Conservation (phyloP, 108 stramenopile species). For the Cyclotella baltica region DNA sequence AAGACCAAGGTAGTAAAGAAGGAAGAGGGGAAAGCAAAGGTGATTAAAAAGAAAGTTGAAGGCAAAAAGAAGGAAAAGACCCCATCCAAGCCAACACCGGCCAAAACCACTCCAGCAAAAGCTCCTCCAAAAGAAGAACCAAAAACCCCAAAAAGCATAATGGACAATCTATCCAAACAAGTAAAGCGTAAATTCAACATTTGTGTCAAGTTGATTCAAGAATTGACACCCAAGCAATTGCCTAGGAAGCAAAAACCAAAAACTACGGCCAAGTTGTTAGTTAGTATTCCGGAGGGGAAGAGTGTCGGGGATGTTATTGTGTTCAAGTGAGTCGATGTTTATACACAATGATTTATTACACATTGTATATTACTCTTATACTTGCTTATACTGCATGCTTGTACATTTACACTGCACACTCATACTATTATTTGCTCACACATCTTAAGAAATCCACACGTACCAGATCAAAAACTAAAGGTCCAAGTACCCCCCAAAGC, state of each 20-base stretch:
- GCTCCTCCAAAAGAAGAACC: conserved; percentile 33
- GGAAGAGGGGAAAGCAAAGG: not conserved
- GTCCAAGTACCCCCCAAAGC: conserved; percentile 82
- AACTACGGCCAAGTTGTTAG: conserved; percentile 57
- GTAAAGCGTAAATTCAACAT: conserved; percentile 44
- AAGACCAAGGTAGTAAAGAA: conserved; percentile 14
- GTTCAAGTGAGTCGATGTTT: conserved; percentile 61
- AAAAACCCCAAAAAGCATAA: conserved; percentile 36
- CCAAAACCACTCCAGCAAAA: conserved; percentile 15
- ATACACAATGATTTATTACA: not conserved
- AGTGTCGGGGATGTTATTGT: conserved; percentile 73
- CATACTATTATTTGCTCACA: no score
- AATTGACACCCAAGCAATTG: conserved; percentile 67
- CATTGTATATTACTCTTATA: not conserved
- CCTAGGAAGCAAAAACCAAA: conserved; percentile 62
- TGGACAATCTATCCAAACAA: conserved; percentile 20
- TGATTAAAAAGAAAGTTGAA: conserved; percentile 16
- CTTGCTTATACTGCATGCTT: not conserved
- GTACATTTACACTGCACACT: not conserved
- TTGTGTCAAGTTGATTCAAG: conserved; percentile 64
- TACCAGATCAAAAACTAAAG: conserved; percentile 79
- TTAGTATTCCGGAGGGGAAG: conserved; percentile 74
- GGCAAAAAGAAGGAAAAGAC: conserved; percentile 1
- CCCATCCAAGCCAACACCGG: not conserved
- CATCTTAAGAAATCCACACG: conserved; percentile 69